Evolutionary conservation across 176 grass and related monocot genomes (phyloP).

Genomic region (Echinochloa phyllopogon): DNA sequence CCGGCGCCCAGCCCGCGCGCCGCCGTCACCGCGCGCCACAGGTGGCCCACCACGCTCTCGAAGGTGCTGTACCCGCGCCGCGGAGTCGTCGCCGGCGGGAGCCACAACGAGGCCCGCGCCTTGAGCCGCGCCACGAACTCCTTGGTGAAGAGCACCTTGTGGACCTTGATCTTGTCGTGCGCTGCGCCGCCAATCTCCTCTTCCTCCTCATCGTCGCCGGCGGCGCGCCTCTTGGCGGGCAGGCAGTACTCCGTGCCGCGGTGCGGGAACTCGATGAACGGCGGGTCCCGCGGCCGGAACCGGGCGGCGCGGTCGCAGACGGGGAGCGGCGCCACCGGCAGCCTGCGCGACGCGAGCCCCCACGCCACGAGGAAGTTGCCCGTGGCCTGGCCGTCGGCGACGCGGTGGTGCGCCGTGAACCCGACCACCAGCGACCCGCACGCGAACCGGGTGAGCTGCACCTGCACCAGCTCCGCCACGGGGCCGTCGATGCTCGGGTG

Average conservation of each 20-base stretch:
- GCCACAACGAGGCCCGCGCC: slow-evolving; percentile 35
- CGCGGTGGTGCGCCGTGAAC: slow-evolving; percentile 47
- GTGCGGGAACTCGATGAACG: slow-evolving; percentile 52
- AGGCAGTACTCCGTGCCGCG: slow-evolving; percentile 45
- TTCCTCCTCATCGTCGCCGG: background rate
- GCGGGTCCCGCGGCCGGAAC: slow-evolving; percentile 44
- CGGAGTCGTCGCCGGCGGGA: background rate
- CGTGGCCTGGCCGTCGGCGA: slow-evolving; percentile 67
- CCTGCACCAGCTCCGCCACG: slow-evolving; percentile 51
- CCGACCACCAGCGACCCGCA: slow-evolving; percentile 65
- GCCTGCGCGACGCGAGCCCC: slow-evolving; percentile 50
- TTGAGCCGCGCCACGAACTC: slow-evolving; percentile 64
- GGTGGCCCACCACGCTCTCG: slow-evolving; percentile 56
- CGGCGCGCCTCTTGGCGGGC: background rate
- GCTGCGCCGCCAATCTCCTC: slow-evolving; percentile 19
- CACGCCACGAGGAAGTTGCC: slow-evolving; percentile 66
- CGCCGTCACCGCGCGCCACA: slow-evolving; percentile 55
- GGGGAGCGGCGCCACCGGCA: slow-evolving; percentile 31
- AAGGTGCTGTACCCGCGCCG: slow-evolving; percentile 59
- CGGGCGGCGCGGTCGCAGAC: slow-evolving; percentile 45
- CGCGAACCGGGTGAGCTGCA: slow-evolving; percentile 72
- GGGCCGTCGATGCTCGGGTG: slow-evolving; percentile 53
- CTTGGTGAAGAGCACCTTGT: slow-evolving; percentile 62
- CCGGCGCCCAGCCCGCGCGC: slow-evolving; percentile 27
- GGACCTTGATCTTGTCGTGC: slow-evolving; percentile 59